phyloP scores from a whole-genome alignment of 352 stramenopile genomes.

The Pythium oligandrum region DNA sequence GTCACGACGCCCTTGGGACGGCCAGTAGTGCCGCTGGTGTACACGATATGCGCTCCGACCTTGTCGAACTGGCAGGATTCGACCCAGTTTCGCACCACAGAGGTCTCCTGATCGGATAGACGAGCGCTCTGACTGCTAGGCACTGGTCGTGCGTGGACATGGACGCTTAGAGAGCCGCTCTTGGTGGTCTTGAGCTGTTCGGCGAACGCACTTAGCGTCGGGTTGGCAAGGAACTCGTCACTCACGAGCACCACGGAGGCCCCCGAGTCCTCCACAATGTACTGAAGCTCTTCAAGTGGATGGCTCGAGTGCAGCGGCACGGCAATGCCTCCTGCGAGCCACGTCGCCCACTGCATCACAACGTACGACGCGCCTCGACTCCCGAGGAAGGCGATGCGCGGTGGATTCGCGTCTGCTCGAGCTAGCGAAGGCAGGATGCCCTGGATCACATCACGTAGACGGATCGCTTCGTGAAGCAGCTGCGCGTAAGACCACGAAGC shows the following conservation, averaged over 20 bases:
- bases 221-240: conserved; percentile 22
- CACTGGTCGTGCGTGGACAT: conserved; percentile 5
- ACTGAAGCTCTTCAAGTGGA: conserved; percentile 60
- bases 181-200: conserved; percentile 1
- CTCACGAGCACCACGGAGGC: conserved; percentile 43
- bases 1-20: conserved; percentile 81
- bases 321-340: conserved; percentile 55
- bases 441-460: conserved; percentile 26
- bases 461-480: conserved; percentile 25
- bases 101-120: not conserved
- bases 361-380: conserved; percentile 44
- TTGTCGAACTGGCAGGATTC: conserved; percentile 15
- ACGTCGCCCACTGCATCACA: conserved; percentile 71
- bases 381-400: conserved; percentile 35
- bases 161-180: conserved; percentile 22
- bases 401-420: not conserved
- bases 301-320: conserved; percentile 62
- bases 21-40: conserved; percentile 84
- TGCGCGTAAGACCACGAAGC: conserved; percentile 33
- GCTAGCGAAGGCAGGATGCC: not conserved
- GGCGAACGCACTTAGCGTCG: conserved; percentile 11
- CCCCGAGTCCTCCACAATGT: conserved; percentile 61
- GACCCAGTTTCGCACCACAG: conserved; percentile 33
- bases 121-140: conserved; percentile 7
- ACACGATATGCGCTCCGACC: conserved; percentile 55